These are phyloP conservation scores for Pueraria montana DNA, from an alignment of 306 rosid genomes.

Conservation along the genomic window DNA sequence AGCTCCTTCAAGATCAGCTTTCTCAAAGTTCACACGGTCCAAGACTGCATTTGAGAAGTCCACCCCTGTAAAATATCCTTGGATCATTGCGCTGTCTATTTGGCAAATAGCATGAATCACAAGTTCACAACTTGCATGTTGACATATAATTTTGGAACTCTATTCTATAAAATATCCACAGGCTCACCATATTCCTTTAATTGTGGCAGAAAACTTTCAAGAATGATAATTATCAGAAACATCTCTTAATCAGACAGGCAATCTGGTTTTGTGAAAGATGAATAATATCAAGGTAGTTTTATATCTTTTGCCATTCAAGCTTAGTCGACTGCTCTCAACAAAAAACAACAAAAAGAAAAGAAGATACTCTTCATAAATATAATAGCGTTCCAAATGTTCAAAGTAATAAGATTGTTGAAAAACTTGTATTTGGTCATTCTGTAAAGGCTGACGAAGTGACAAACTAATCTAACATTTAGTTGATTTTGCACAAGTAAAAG, in stretches of 20 bases:
- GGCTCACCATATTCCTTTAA: background rate
- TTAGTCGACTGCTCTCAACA: background rate
- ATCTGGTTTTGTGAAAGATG: slow-evolving; percentile 2
- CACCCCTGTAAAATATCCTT: slow-evolving; percentile 63
- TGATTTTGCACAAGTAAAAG: slow-evolving; percentile 27
- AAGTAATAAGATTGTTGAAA: background rate
- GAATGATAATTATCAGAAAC: slow-evolving; percentile 9
- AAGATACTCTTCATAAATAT: background rate
- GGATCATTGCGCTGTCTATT: slow-evolving; percentile 15
- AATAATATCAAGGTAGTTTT: background rate
- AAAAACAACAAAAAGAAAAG: too few species aligned
- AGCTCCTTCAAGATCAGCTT: slow-evolving; percentile 94
- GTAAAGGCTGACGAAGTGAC: slow-evolving; percentile 10
- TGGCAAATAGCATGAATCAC: slow-evolving; percentile 18
- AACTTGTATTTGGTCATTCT: slow-evolving; percentile 32
- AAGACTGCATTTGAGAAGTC: slow-evolving; percentile 92
- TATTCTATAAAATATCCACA: background rate
- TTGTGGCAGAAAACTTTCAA: background rate
- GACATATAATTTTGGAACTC: background rate
- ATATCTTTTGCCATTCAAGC: slow-evolving; percentile 1
- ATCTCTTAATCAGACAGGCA: background rate
- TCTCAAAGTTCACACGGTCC: slow-evolving; percentile 90
- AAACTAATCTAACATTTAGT: background rate
- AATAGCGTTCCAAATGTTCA: background rate
- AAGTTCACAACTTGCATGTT: slow-evolving; percentile 27